Base-by-base conservation (phyloP, 352 stramenopile genomes). In the Globisporangium nunn region DNA sequence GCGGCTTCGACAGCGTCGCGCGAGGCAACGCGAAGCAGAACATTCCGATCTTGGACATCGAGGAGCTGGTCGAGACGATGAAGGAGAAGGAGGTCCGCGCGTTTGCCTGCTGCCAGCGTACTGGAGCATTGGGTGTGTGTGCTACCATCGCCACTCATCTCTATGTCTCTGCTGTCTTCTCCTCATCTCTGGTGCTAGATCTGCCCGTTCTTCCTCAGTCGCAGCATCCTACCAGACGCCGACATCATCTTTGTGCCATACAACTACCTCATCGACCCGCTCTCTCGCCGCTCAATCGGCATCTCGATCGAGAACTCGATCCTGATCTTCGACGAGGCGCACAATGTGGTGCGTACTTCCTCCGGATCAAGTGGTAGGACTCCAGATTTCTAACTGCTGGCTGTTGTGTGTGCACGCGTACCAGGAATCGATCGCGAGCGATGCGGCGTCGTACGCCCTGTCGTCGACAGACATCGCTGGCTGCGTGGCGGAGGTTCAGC, bases 241-340 rank as follows among this genome's bases (percentile, higher is more conserved):
- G 92, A 99, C 59, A 87, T 99, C 57, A 72, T 99, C 30, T 96
- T 99, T 56, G 90, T 99, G 56, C 98, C 98, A 2, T 99, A 99
- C 81, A 99, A 99, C 73, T 99, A 99, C 70, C 76, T 99, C 0
- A 97, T 99, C 70, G 97, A 99, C 63, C 86, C 95, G 15, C 56
- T 89, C 43, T 82, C 88, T 5, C 81, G 88, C 12, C 85, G 90
- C 43, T 91, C 95, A 2, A 88, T 98, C 10, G 89, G 97, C 23
- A 92, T 99, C 35, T 90, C 96, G 35, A 98, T 98, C 63, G 77
- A 96, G 47, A 98, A 98, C 72, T 74, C 96, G 0, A 86, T 99
- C 23, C 68, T 99, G 1, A 98, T 99, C 52, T 98, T 99, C 61
- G 98, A 99, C 63, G 98, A 99, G 73, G 97, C 97, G 3, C 98